phyloP scores from a whole-genome alignment of 2,329 filamentous ascomycete species.

The Cercospora beticola region DNA sequence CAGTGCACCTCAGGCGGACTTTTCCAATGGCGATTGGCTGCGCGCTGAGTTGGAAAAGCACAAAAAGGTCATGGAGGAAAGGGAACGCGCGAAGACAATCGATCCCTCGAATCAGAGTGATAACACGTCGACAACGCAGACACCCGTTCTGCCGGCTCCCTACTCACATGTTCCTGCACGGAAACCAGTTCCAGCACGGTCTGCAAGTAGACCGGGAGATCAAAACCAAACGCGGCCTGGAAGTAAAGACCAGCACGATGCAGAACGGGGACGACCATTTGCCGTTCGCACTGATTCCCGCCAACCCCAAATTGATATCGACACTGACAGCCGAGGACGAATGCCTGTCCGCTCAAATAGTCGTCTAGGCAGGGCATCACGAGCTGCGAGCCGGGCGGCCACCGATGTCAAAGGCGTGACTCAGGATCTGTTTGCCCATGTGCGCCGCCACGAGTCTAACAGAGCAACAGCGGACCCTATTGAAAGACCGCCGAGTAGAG shows the following conservation, averaged over 20 bases:
- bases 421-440: constrained; percentile 23
- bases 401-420: constrained; percentile 27
- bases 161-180: constrained; percentile 25
- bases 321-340: constrained; percentile 20
- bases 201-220: constrained; percentile 20
- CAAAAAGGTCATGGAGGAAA: constrained; percentile 28
- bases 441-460: constrained; percentile 15
- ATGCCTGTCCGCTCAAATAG: constrained; percentile 20
- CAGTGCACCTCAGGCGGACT: constrained; percentile 40
- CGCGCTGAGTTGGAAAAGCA: constrained; percentile 45
- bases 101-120: constrained; percentile 15
- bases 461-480: constrained; percentile 11
- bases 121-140: constrained; percentile 1
- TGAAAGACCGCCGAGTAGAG: constrained; percentile 21
- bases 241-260: constrained; percentile 5
- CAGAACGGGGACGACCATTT: constrained; percentile 15
- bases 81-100: constrained; percentile 17
- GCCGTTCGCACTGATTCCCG: constrained; percentile 12
- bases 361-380: constrained; percentile 18
- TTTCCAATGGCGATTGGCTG: constrained; percentile 46
- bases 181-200: constrained; percentile 30
- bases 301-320: constrained; percentile 8
- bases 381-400: constrained; percentile 23
- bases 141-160: constrained; percentile 11
- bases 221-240: constrained; percentile 10